Conservation (phyloP, 2,329 filamentous ascomycete species). For the Nemania bipapillata region DNA sequence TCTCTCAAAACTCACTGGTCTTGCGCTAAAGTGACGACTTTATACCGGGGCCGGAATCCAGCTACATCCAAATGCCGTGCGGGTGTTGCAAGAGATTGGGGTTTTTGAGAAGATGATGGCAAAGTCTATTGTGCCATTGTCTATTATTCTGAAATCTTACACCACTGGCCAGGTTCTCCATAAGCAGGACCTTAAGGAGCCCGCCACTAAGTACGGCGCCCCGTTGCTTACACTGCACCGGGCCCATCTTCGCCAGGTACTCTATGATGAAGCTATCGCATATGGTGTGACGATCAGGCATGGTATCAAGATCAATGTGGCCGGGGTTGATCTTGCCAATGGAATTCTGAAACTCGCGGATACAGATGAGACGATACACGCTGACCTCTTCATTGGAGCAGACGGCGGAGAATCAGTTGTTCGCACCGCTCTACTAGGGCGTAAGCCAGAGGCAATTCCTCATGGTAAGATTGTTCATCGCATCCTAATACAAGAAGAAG, state of each 20-base stretch:
- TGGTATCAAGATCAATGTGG: slow-evolving; percentile 33
- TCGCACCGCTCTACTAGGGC: slow-evolving; percentile 33
- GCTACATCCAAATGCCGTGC: slow-evolving; percentile 41
- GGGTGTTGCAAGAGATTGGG: slow-evolving; percentile 39
- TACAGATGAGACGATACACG: slow-evolving; percentile 27
- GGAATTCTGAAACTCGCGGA: slow-evolving; percentile 25
- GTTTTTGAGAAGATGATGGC: slow-evolving; percentile 38
- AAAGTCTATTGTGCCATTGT: slow-evolving; percentile 31
- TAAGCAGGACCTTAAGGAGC: slow-evolving; percentile 34
- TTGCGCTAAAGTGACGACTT: slow-evolving; percentile 11
- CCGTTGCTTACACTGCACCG: slow-evolving; percentile 42
- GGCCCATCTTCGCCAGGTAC: slow-evolving; percentile 37
- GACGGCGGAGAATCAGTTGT: slow-evolving; percentile 36
- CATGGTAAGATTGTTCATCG: slow-evolving; percentile 42
- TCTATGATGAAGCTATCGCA: slow-evolving; percentile 40
- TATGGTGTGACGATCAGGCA: slow-evolving; percentile 36
- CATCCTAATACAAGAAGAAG: slow-evolving; percentile 37
- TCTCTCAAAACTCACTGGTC: neutral
- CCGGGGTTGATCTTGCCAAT: slow-evolving; percentile 29
- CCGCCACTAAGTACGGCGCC: slow-evolving; percentile 32
- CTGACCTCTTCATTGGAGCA: slow-evolving; percentile 39
- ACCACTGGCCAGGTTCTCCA: slow-evolving; percentile 39
- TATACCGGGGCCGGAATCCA: slow-evolving; percentile 41
- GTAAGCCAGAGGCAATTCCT: slow-evolving; percentile 34
- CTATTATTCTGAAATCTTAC: slow-evolving; percentile 40